Conservation (phyloP, 2,329 filamentous ascomycete species). For the Clarireedia hainanense region DNA sequence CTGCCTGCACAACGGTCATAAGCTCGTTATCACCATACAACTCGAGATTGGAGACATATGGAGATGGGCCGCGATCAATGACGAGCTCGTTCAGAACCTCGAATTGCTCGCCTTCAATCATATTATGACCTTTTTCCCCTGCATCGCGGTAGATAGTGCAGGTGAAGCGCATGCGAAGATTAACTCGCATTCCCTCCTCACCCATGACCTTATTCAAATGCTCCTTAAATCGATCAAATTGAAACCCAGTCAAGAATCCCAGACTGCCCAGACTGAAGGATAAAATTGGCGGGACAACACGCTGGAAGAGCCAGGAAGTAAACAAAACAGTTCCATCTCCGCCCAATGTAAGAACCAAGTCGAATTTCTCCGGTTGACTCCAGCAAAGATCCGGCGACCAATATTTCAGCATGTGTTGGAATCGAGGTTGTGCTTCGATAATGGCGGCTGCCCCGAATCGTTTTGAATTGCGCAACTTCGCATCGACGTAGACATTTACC, state of each 20-base stretch:
- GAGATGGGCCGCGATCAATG: slow-evolving; percentile 92
- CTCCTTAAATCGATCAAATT: slow-evolving; percentile 80
- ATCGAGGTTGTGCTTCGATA: slow-evolving; percentile 65
- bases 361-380: slow-evolving; percentile 88
- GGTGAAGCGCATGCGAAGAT: slow-evolving; percentile 96
- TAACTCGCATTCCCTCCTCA: slow-evolving; percentile 91
- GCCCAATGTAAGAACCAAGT: slow-evolving; percentile 82
- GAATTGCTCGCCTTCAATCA: slow-evolving; percentile 88
- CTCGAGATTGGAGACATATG: slow-evolving; percentile 95
- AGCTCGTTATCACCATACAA: slow-evolving; percentile 93
- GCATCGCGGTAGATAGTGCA: slow-evolving; percentile 87
- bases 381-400: slow-evolving; percentile 97
- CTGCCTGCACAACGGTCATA: slow-evolving; percentile 89
- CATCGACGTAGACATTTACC: slow-evolving; percentile 96
- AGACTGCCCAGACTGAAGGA: slow-evolving; percentile 79
- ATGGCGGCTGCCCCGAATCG: slow-evolving; percentile 75
- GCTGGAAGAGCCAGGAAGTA: slow-evolving; percentile 88
- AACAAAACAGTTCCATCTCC: slow-evolving; percentile 83
- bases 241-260: slow-evolving; percentile 82
- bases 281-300: slow-evolving; percentile 75
- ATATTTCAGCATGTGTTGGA: slow-evolving; percentile 79
- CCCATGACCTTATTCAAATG: slow-evolving; percentile 88
- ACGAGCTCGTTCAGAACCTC: slow-evolving; percentile 98
- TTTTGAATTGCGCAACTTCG: slow-evolving; percentile 80
- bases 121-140: slow-evolving; percentile 49